Base-by-base conservation (phyloP, 2,329 filamentous ascomycete species). In the Xylaria sp. region DNA sequence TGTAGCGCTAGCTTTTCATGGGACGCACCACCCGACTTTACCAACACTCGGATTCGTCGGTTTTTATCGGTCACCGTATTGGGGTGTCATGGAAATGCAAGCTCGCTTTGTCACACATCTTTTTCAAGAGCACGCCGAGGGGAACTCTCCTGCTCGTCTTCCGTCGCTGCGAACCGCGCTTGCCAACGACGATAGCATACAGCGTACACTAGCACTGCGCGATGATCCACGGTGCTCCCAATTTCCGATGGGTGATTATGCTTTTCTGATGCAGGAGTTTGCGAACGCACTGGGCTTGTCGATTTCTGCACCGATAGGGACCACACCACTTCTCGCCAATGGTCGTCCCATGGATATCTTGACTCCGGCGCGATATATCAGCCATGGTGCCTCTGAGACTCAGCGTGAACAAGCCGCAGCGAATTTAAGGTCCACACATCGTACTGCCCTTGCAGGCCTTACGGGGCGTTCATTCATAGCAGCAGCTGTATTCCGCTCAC, bases 31-130 rank as follows among this genome's bases (percentile, higher is more conserved):
- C 66, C 85, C 86, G 0, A 81, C 83, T 0, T 79, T 94, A 0
- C 86, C 90, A 0, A 87, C 86, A 5, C 81, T 96, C 0, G 92
- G 92, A 0, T 94, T 96, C 74, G 90, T 96, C 0, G 93, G 93
- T 0, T 93, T 94, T 79, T 97, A 97, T 76, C 87, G 93, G 69
- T 92, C 92, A 0, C 92, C 93, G 0, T 96, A 93, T 78, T 97
- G 93, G 93, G 91, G 91, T 0, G 89, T 94, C 0, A 93, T 95
- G 86, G 93, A 96, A 78, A 92, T 94, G 91, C 93, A 97, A 79
- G 90, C 93, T 2, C 87, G 91, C 0, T 86, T 92, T 69, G 81
- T 94, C 5, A 84, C 90, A n/a, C 60, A 37, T 32, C 66, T 72
- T 25, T 72, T 72, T 44, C 60, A 71, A 35, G 59, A 64, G 16